phyloP scores from a whole-genome alignment of 345 rosid species.

The Corymbia maculata region DNA sequence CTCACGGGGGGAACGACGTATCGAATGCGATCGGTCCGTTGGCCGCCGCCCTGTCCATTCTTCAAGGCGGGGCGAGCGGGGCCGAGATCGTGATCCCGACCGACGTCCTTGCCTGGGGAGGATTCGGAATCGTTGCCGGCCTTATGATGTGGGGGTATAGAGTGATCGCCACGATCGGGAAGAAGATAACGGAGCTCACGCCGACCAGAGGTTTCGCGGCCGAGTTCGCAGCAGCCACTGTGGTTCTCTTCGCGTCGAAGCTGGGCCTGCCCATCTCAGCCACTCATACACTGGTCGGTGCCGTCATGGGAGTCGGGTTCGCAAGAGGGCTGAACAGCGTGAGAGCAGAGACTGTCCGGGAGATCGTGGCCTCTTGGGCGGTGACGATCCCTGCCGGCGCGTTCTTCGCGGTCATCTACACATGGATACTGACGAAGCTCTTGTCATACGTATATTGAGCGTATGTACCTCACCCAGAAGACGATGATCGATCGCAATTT shows the following conservation, averaged over 20 bases:
- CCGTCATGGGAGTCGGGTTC: slow-evolving; percentile 98
- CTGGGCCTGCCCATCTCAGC: slow-evolving; percentile 86
- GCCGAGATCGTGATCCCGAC: slow-evolving; percentile 59
- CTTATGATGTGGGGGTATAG: slow-evolving; percentile 85
- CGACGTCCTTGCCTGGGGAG: slow-evolving; percentile 98
- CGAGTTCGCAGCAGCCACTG: slow-evolving; percentile 93
- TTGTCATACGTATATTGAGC: slow-evolving; percentile 51
- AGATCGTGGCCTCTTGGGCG: slow-evolving; percentile 82
- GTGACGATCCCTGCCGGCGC: slow-evolving; percentile 95
- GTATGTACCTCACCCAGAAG: not conserved
- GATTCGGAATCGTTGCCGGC: slow-evolving; percentile 92
- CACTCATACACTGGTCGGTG: slow-evolving; percentile 89
- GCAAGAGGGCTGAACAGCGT: slow-evolving; percentile 91
- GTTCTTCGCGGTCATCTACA: slow-evolving; percentile 62
- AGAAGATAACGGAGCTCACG: slow-evolving; percentile 91
- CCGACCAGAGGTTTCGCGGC: slow-evolving; percentile 98
- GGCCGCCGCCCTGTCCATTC: slow-evolving; percentile 83
- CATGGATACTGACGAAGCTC: slow-evolving; percentile 84
- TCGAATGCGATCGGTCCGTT: slow-evolving; percentile 94
- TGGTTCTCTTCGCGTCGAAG: slow-evolving; percentile 83
- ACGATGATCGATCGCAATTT: slow-evolving; percentile 5
- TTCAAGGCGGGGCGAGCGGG: slow-evolving; percentile 59
- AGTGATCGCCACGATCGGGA: slow-evolving; percentile 94
- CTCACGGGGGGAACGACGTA: slow-evolving; percentile 93
- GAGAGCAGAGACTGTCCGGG: slow-evolving; percentile 82